Conservation (phyloP, 257 asterid species). For the Primulina huaijiensis region DNA sequence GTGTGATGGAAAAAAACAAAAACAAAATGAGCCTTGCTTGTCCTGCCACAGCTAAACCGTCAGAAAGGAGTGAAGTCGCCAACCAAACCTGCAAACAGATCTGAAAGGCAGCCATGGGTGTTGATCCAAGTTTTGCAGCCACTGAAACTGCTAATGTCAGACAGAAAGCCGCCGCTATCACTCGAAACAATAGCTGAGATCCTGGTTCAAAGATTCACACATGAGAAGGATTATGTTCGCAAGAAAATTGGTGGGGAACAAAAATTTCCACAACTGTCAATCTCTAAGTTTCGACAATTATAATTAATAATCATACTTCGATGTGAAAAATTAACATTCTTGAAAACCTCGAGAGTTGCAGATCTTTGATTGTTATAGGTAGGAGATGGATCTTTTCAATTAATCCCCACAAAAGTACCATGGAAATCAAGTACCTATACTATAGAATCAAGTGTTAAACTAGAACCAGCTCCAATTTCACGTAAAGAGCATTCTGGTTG, state of each 20-base stretch:
- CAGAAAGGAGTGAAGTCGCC: constrained; percentile 41
- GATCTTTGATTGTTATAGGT: constrained; percentile 32
- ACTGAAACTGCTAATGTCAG: constrained; percentile 35
- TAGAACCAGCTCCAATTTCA: not conserved
- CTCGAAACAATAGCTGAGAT: constrained; percentile 32
- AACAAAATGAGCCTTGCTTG: constrained; percentile 23
- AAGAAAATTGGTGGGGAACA: not conserved
- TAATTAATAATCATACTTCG: not conserved
- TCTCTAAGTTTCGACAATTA: not conserved
- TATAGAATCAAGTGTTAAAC: constrained; percentile 6
- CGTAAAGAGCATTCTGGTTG: constrained; percentile 17
- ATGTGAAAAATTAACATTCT: constrained; percentile 23
- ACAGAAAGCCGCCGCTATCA: constrained; percentile 42
- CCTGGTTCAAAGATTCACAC: constrained; percentile 25
- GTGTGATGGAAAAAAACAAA: not conserved
- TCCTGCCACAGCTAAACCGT: constrained; percentile 46
- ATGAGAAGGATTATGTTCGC: not conserved
- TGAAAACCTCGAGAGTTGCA: constrained; percentile 39
- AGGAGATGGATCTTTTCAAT: constrained; percentile 30
- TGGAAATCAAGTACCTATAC: constrained; percentile 38
- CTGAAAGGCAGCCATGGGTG: constrained; percentile 42
- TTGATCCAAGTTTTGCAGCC: constrained; percentile 39
- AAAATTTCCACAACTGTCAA: not conserved
- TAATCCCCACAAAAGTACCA: constrained; percentile 35
- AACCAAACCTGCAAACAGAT: constrained; percentile 46